Conservation (phyloP, 2,329 filamentous ascomycete genomes). For the Scedosporium apiospermum region DNA sequence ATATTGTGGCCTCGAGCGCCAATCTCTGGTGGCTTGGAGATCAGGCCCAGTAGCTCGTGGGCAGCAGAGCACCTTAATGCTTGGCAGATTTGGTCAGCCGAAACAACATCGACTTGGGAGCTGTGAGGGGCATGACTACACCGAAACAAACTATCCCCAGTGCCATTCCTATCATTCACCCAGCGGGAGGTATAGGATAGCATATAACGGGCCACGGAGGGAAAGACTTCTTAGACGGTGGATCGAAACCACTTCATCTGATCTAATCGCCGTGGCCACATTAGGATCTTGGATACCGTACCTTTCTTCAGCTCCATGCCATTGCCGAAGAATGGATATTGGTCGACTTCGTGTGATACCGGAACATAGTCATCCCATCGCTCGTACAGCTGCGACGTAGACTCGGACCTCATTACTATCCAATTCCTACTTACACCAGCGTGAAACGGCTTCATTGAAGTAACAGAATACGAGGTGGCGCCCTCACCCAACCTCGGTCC, state of each 20-base stretch:
- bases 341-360: not conserved
- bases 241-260: not conserved
- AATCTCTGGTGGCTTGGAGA: too few relatives aligned
- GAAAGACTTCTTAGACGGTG: not conserved
- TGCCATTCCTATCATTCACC: too few relatives aligned
- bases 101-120: too few relatives aligned
- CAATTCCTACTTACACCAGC: not conserved
- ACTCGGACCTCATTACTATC: not conserved
- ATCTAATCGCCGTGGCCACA: not conserved
- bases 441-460: not conserved
- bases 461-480: not conserved
- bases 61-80: too few relatives aligned
- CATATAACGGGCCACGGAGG: not conserved
- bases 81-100: too few relatives aligned
- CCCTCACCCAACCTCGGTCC: not conserved
- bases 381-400: not conserved
- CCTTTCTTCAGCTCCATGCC: too few relatives aligned
- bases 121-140: too few relatives aligned
- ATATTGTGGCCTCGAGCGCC: too few relatives aligned
- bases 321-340: not conserved
- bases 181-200: not conserved
- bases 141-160: too few relatives aligned
- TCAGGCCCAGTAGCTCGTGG: too few relatives aligned
- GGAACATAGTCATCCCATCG: not conserved
- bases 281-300: not conserved